Percentiles rank a stretch among this genome's conserved stretches.
Evolutionary conservation across 441 rosid genomes (phyloP).

Genomic region (Adansonia gregorii): DNA sequence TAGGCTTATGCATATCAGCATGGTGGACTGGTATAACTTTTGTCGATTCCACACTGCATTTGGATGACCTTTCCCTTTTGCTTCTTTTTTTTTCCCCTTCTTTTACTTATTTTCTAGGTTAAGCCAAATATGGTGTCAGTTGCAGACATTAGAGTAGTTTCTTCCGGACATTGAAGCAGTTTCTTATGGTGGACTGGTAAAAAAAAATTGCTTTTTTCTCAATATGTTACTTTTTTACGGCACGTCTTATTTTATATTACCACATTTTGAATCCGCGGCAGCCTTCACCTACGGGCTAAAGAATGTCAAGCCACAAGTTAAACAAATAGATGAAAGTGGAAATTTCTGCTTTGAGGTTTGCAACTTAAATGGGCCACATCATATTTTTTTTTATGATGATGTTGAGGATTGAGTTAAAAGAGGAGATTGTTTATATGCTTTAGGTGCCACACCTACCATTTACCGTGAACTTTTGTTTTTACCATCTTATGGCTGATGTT

Average conservation of each 20-base stretch:
- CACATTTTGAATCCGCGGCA: conserved; percentile 55
- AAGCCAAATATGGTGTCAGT: conserved; percentile 95
- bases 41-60: not conserved
- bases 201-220: not conserved
- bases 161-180: conserved; percentile 38
- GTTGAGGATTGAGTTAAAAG: not conserved
- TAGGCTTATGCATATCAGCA: not conserved
- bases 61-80: not conserved
- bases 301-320: conserved; percentile 81
- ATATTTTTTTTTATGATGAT: not conserved
- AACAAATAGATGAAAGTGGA: conserved; percentile 72
- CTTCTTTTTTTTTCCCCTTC: conserved; percentile 12
- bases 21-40: conserved; percentile 20
- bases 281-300: conserved; percentile 93
- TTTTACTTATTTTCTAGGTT: conserved; percentile 50
- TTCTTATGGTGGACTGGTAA: too few species aligned
- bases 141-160: conserved; percentile 54
- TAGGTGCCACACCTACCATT: conserved; percentile 64
- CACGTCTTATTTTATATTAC: conserved; percentile 26
- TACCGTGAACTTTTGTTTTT: conserved; percentile 77
- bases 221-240: conserved; percentile 23
- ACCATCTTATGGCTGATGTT: conserved; percentile 74
- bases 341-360: conserved; percentile 88
- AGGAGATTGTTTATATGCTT: conserved; percentile 53
- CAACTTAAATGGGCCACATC: not conserved